phyloP scores from a whole-genome alignment of 257 asterid species.

The Lycium ferocissimum region DNA sequence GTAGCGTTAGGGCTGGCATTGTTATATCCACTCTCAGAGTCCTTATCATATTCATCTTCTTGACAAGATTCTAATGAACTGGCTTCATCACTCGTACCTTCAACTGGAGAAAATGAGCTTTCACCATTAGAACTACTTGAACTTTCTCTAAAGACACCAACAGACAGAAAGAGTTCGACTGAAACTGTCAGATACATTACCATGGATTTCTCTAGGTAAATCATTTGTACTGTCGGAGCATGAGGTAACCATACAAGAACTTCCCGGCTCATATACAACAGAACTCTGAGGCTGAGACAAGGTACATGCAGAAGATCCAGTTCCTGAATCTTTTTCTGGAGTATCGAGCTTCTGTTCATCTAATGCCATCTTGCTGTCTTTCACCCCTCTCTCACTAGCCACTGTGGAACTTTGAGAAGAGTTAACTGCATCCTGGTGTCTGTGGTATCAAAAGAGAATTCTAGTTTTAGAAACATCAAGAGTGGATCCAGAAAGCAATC shows the following conservation, averaged over 20 bases:
- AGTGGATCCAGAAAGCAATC: neutral
- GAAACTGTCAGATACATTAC: constrained; percentile 27
- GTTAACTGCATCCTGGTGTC: constrained; percentile 48
- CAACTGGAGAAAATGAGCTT: constrained; percentile 35
- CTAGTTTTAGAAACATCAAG: constrained; percentile 29
- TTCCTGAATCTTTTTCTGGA: constrained; percentile 32
- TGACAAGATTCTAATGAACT: constrained; percentile 36
- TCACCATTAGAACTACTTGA: constrained; percentile 35
- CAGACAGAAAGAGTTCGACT: constrained; percentile 1
- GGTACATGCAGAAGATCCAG: constrained; percentile 38
- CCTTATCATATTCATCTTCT: constrained; percentile 36
- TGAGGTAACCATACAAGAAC: constrained; percentile 33
- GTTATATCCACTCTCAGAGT: constrained; percentile 25
- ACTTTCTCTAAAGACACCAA: constrained; percentile 33
- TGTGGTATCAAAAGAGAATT: constrained; percentile 12
- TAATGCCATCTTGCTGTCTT: constrained; percentile 34
- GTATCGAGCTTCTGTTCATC: constrained; percentile 37
- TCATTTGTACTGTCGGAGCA: constrained; percentile 25
- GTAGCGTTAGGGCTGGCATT: constrained; percentile 16
- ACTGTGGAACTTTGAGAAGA: constrained; percentile 46
- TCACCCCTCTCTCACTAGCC: constrained; percentile 34
- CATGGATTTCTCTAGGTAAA: constrained; percentile 32
- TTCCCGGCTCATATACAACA: constrained; percentile 30
- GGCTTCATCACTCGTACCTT: constrained; percentile 34
- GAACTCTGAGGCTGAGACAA: constrained; percentile 39